A percentile compares a stretch with the other conserved stretches of the same genome.
These are phyloP conservation scores for Micromonas commoda DNA, from an alignment of 139 green algal genomes.

Conservation along the genomic window DNA sequence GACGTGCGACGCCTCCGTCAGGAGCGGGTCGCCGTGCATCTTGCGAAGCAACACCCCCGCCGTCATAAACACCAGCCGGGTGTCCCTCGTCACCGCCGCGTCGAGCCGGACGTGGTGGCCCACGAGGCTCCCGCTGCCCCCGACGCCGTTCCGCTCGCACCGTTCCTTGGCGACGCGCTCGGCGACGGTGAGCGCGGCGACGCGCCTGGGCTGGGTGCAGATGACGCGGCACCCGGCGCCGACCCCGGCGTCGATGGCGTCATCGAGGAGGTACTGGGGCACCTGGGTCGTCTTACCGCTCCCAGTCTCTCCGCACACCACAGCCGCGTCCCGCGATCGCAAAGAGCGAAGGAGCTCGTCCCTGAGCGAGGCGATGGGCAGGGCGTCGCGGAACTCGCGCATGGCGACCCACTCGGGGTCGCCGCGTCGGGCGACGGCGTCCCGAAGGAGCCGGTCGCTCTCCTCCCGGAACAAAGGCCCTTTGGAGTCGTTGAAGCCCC, in stretches of 20 bases:
- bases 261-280: conserved; percentile 38
- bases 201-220: conserved; percentile 90
- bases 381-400: background rate
- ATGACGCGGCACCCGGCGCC: conserved; percentile 58
- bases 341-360: background rate
- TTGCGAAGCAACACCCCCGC: conserved; percentile 58
- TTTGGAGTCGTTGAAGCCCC: background rate
- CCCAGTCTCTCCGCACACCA: conserved; percentile 65
- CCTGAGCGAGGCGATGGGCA: background rate
- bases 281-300: conserved; percentile 75
- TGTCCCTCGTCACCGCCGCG: conserved; percentile 41
- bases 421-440: background rate
- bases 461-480: background rate
- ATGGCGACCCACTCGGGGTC: background rate
- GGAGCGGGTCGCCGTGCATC: conserved; percentile 59
- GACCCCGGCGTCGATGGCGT: conserved; percentile 40
- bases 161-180: conserved; percentile 94
- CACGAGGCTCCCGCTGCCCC: conserved; percentile 5
- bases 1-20: conserved; percentile 70
- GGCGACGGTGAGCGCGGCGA: conserved; percentile 91
- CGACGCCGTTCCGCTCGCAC: conserved; percentile 43
- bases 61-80: conserved; percentile 81
- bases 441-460: background rate
- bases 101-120: conserved; percentile 35
- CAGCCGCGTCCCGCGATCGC: background rate